Evolutionary conservation across 192 early-diverging fungal genomes (phyloP), one percentile per base, ranked within the genome.

Genomic region (Diversispora epigaea): DNA sequence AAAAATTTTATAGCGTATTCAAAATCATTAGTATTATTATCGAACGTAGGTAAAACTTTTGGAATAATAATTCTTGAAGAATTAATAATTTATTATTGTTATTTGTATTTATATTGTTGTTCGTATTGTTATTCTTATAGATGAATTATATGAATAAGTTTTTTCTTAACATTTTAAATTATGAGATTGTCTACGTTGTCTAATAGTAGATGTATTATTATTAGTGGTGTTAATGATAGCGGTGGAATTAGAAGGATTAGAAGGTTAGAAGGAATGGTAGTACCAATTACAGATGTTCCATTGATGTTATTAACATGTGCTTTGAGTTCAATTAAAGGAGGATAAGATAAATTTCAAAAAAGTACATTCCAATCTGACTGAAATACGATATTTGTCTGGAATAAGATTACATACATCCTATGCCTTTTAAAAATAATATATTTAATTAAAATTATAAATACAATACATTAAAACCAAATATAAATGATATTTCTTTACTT

Each of bases 301-400:
- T 15, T 68, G 0, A 10, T 39, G 45, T 43, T 46, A 46, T 39
- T 45, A 45, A 21, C n/a, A 32, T 6, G 6, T 10, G 6, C 12
- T 15, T 11, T 52, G 50, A 10, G 0, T 41, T 12, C 11, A 22
- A 15, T 65, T 25, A 17, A 47, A 4, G 43, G 17, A 22, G 43
- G 8, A 14, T n/a, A n/a, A n/a, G n/a, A n/a, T n/a, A n/a, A n/a
- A n/a, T n/a, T n/a, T n/a, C n/a, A n/a, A n/a, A n/a, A n/a, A n/a
- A n/a, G 71, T 73, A 21, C 71, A 73, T 46, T 73, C 71, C 21
- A 73, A 54, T 12, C 56, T 32, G 32, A 73, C 71, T 10, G 71
- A 73, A 10, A 25, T 47, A n/a, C 71, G 62, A 62, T 73, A 73
- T 17, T 55, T 62, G 25, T 58, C 61, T 21, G 71, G 71, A 43